A percentile compares a stretch with the other conserved stretches of the same genome.
phyloP scores from a whole-genome alignment of 2,329 filamentous ascomycete species.

The Fusarium musae region DNA sequence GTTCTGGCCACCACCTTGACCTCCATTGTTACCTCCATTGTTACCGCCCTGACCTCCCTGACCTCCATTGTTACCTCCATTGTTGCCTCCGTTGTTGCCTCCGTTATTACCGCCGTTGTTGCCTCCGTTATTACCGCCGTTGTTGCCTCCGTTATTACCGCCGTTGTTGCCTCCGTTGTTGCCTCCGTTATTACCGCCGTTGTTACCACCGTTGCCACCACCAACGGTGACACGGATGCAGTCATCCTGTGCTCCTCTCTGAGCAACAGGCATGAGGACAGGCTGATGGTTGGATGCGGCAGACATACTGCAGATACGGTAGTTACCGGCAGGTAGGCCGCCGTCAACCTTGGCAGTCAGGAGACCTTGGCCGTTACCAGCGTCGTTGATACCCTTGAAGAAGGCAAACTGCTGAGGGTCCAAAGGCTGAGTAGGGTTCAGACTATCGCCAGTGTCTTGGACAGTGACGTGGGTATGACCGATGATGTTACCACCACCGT shows the following conservation, averaged over 20 bases:
- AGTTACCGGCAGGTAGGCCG: constrained; percentile 71
- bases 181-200: background rate
- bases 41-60: background rate
- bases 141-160: background rate
- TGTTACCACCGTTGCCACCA: constrained; percentile 35
- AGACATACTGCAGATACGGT: constrained; percentile 73
- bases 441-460: constrained; percentile 63
- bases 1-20: background rate
- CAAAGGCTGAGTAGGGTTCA: constrained; percentile 63
- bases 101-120: background rate
- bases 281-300: constrained; percentile 74
- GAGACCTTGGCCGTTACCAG: constrained; percentile 65
- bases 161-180: background rate
- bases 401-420: constrained; percentile 67
- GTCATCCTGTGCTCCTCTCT: constrained; percentile 74
- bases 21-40: background rate
- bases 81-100: background rate
- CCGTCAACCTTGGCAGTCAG: constrained; percentile 64
- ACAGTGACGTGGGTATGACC: constrained; percentile 70
- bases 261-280: constrained; percentile 73
- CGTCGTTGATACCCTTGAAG: constrained; percentile 75
- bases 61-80: background rate
- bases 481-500: constrained; percentile 61
- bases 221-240: constrained; percentile 69
- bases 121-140: constrained; percentile 27